Base-by-base conservation (phyloP, 257 asterid species). In the Cordia subcordata region DNA sequence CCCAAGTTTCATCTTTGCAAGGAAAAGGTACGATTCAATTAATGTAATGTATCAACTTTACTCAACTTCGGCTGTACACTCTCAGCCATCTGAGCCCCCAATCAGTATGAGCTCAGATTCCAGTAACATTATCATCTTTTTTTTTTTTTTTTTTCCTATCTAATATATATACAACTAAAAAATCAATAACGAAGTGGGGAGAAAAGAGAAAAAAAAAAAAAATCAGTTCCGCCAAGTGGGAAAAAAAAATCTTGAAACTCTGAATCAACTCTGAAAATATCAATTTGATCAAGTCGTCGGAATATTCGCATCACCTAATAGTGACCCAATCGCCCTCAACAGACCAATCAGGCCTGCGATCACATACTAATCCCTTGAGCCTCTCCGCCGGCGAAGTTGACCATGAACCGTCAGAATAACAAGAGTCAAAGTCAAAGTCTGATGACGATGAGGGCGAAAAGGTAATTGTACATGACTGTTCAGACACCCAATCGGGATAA, bases 261-360 rank as follows among this genome's bases (percentile, higher is more conserved):
- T 51, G 66, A 54, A 57, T n/a, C n/a, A 53, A 58, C 56, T 72
- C 62, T 51, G 66, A 54, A 57, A n/a, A n/a, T n/a, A 27, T 27
- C 35, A 27, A 27, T 6, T 27, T 27, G 35, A 27, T 27, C 35
- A 42, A 42, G 14, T 44, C 22, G 44, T 23, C 59, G 12, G 50
- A 61, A 59, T 53, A 15, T 37, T 49, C 56, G 51, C 74, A 60
- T 84, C 86, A 82, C 77, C 95, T 82, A 1, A 86, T 68, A 42
- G 75, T 75, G 76, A 85, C 57, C 97, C 97, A 90, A 37, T 75
- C 90, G 19, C 71, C 88, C 35, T 78, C 55, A 60, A 55, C 76
- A 20, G 86, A 73, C 88, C 94, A 82, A 71, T 78, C 61, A 22
- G 78, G 78, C 15, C 60, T 35, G 14, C 54, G 63, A 37, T 72